Base-by-base conservation (phyloP, 2,329 filamentous ascomycete genomes). In the Verticillium albo-atrum region DNA sequence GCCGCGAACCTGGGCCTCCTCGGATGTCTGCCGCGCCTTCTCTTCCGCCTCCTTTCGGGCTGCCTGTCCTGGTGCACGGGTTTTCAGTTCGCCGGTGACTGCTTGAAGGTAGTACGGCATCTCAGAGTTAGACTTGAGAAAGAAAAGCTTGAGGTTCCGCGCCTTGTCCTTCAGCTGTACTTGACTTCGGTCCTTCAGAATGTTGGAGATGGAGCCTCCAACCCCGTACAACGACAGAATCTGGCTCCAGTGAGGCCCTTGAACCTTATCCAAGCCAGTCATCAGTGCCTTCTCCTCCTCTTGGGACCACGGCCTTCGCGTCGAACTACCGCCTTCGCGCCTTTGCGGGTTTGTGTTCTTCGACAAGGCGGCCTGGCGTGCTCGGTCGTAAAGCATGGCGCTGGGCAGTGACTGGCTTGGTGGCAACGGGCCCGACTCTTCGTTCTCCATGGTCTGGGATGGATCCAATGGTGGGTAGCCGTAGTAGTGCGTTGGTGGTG, bases 141-240 rank as follows among this genome's bases (percentile, higher is more conserved):
- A 96, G 76, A 95, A 96, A 0, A 97, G 77, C 72, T 96, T 97
- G 55, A 96, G 75, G 64, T 97, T 97, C 55, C 92, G 82, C 1
- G 92, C 92, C 74, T 97, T 97, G 70, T 97, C 92, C 72, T 97
- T 97, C 14, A 96, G 80, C 70, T 96, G 92, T 0, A 97, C 92
- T 69, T 97, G 92, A 52, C 92, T 96, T 34, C 92, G 84, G 70
- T 96, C 92, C 66, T 93, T 94, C 23, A 96, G 80, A 26, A 94
- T 89, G 66, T 94, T 89, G 54, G 87, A 93, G 26, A 94, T 85
- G 0, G 88, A 89, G 5, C 92, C 92, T 50, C 89, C 89, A 0
- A 86, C 83, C 0, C 92, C 92, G 70, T 94, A 96, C 50, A 96
- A 82, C 2, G 88, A 88, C 14, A 97, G 79, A 54, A 97, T 97